Evolutionary conservation across 495 filamentous ascomycete species (phyloP), one percentile per base, ranked within the genome.

Genomic region (Parmelia sp.): DNA sequence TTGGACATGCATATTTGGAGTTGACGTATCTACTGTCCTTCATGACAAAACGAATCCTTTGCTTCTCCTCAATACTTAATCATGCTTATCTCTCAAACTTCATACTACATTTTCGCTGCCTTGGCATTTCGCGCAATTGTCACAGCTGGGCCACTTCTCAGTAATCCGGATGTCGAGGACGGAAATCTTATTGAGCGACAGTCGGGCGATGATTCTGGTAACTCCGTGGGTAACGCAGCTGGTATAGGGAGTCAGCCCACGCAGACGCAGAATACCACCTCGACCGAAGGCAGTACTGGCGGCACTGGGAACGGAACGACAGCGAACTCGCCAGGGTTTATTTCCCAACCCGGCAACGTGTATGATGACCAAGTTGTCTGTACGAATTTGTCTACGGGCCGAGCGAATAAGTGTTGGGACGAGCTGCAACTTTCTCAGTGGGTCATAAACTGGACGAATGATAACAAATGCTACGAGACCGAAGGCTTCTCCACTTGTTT

Each of bases 401-500:
- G 62, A 57, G 53, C 55, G 7, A 58, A 64, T 23, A 57, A 44
- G 31, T 64, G 62, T 33, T 64, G 53, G 62, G 31, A 23, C 21
- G 49, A 64, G 33, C 23, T 64, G 25, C 45, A 40, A 10, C 53
- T 64, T 11, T 47, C 62, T 7, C 37, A 57, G 31, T 64, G 40
- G 53, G 42, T 62, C 44, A 39, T 29, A 25, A 49, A 57, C 42
- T 66, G 64, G 58, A 19, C 39, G 36, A 25, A 40, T 21, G 60
- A 53, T 17, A 31, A 61, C 58, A 56, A 39, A 19, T 66, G 58
- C 47, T 57, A 61, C 25, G 44, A 51, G n/a, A 35, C 25, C 36
- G 64, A 66, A 61, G 64, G 64, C 31, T 66, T 66, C 21, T 61
- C 64, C 15, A 61, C 45, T 21, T 66, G 58, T 45, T 66, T 55